Evolutionary conservation across 345 rosid species (phyloP).

Genomic region (Psidium friedrichsthalianum): DNA sequence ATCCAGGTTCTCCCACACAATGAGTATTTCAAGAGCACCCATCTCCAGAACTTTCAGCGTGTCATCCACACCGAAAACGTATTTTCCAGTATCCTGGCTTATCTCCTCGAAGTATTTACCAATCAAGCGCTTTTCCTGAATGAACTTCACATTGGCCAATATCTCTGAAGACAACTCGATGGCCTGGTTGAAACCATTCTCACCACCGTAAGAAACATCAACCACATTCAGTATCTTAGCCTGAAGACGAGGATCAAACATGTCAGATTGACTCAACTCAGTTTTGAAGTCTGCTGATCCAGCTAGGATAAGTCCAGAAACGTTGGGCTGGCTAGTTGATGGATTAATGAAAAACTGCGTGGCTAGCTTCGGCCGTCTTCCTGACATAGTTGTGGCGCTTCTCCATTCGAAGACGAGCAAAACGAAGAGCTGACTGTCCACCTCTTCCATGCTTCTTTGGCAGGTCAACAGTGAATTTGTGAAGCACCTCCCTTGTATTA

Average conservation of each 20-base stretch:
- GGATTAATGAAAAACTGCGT: constrained; percentile 57
- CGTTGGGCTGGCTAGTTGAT: constrained; percentile 63
- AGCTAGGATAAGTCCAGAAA: constrained; percentile 52
- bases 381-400: constrained; percentile 78
- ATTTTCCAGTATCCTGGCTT: constrained; percentile 66
- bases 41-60: constrained; percentile 53
- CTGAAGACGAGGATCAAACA: constrained; percentile 69
- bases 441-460: constrained; percentile 79
- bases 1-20: constrained; percentile 68
- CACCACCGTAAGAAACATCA: constrained; percentile 67
- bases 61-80: constrained; percentile 64
- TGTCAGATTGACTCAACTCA: constrained; percentile 65
- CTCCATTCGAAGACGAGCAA: constrained; percentile 71
- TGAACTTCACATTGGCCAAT: constrained; percentile 56
- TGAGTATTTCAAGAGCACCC: constrained; percentile 64
- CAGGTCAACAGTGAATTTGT: constrained; percentile 54
- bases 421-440: constrained; percentile 73
- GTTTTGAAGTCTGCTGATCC: constrained; percentile 76
- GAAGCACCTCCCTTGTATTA: constrained; percentile 59
- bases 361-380: constrained; percentile 62
- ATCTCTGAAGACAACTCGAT: constrained; percentile 62
- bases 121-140: constrained; percentile 62
- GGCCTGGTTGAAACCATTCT: constrained; percentile 71
- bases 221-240: constrained; percentile 60
- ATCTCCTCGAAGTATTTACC: constrained; percentile 72